Conservation (phyloP, 2,329 filamentous ascomycete species). For the Phyllosticta capitalensis region DNA sequence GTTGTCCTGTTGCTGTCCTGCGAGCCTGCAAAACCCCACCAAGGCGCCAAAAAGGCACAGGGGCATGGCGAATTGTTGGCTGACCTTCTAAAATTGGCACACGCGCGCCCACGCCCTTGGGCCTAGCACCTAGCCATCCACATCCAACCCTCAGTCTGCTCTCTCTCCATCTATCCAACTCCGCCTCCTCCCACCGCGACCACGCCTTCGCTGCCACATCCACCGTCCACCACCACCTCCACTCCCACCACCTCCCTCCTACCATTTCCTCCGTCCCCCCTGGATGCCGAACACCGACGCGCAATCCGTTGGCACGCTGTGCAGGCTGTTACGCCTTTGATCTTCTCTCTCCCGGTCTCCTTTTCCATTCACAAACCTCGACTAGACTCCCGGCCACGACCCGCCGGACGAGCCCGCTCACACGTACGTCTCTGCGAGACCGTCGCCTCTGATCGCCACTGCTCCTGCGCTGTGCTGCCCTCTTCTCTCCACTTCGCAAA, state of each 20-base stretch:
- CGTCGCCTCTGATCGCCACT: conserved; percentile 5
- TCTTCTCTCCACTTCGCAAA: neutral
- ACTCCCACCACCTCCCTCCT: conserved; percentile 2
- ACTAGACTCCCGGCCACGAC: conserved; percentile 1
- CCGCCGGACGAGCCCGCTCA: conserved; percentile 6
- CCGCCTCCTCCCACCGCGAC: neutral
- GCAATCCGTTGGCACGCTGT: conserved; percentile 6
- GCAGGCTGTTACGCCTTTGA: conserved; percentile 9
- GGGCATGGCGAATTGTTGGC: neutral
- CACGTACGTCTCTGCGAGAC: conserved; percentile 13
- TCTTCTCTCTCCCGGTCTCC: neutral
- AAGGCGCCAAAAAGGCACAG: neutral
- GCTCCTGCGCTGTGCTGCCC: neutral
- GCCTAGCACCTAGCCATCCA: neutral
- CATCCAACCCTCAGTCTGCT: too few species aligned
- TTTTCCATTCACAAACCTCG: too few species aligned
- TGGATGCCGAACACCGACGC: conserved; percentile 10
- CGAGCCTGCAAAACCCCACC: neutral
- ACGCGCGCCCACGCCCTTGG: too few species aligned
- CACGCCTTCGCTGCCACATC: conserved; percentile 1
- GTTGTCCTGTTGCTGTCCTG: neutral
- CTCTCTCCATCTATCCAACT: neutral
- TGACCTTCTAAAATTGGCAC: neutral
- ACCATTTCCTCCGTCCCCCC: conserved; percentile 4
- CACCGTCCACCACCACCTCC: neutral